phyloP scores from a whole-genome alignment of 1,139 yeast species.

The Debaryomyces sp. region DNA sequence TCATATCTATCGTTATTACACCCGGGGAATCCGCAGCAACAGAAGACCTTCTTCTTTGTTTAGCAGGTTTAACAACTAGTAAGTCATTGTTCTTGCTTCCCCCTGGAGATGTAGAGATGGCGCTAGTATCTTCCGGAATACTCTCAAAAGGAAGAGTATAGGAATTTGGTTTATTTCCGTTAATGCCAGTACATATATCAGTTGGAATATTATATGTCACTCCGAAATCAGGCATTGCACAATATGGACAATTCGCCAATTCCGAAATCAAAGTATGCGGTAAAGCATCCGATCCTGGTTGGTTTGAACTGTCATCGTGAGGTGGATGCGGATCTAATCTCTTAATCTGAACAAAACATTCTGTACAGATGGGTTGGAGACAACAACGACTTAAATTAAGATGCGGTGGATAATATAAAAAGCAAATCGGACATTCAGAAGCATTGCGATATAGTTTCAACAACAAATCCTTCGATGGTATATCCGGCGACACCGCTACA shows the following conservation, averaged over 20 bases:
- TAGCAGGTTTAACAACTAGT: neutral
- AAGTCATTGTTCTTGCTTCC: neutral
- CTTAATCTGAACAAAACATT: slow-evolving; percentile 95
- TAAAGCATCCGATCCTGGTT: slow-evolving; percentile 25
- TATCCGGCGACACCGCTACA: slow-evolving; percentile 16
- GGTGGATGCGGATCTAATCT: slow-evolving; percentile 96
- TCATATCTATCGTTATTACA: slow-evolving; percentile 76
- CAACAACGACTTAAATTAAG: slow-evolving; percentile 89
- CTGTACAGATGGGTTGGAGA: slow-evolving; percentile 90
- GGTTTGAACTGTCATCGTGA: slow-evolving; percentile 55
- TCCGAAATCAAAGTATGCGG: slow-evolving; percentile 78
- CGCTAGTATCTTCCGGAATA: slow-evolving; percentile 17
- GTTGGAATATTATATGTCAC: slow-evolving; percentile 73
- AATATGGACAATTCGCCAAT: slow-evolving; percentile 90
- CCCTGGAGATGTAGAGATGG: slow-evolving; percentile 14
- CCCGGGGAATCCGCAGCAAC: slow-evolving; percentile 62
- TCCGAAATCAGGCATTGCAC: slow-evolving; percentile 87
- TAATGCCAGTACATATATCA: slow-evolving; percentile 56
- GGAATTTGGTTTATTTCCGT: slow-evolving; percentile 46
- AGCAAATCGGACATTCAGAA: slow-evolving; percentile 92
- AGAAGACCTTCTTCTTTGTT: slow-evolving; percentile 40
- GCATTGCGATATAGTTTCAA: slow-evolving; percentile 61
- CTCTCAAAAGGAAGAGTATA: slow-evolving; percentile 19
- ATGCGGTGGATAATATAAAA: slow-evolving; percentile 78
- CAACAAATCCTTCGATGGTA: slow-evolving; percentile 35